Conservation (phyloP, 2,329 filamentous ascomycete genomes). For the Cryphonectria nitschkei region DNA sequence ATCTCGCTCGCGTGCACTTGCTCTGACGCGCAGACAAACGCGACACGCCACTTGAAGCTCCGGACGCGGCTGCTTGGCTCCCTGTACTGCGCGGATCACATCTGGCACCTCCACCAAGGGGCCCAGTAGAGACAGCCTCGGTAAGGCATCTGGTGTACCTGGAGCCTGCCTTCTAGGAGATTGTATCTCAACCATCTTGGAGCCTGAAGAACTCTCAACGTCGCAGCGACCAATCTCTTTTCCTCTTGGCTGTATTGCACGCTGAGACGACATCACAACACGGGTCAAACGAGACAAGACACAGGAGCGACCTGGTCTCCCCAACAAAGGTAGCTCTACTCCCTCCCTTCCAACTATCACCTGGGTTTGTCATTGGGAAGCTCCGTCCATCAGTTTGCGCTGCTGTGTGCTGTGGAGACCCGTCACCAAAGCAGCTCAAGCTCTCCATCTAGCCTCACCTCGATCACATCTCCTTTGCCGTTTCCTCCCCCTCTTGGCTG, state of each 20-base stretch:
- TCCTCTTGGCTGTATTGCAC: background rate
- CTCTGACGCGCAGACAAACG: conserved; percentile 11
- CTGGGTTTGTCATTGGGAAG: background rate
- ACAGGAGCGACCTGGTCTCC: background rate
- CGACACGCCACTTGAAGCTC: conserved; percentile 10
- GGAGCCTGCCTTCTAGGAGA: background rate
- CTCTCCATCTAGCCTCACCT: conserved; percentile 9
- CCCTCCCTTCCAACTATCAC: background rate
- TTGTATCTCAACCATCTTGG: background rate
- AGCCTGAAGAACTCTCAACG: background rate
- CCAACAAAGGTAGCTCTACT: conserved; percentile 12
- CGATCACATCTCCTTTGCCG: background rate
- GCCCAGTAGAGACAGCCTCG: background rate
- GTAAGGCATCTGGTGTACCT: background rate
- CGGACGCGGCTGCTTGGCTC: background rate
- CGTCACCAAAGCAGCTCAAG: conserved; percentile 2
- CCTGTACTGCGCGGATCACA: background rate
- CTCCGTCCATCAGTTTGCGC: background rate
- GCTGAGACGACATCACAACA: background rate
- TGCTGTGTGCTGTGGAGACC: background rate
- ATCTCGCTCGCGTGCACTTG: conserved; percentile 11
- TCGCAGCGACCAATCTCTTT: background rate
- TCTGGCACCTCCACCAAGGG: background rate
- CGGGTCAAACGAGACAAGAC: background rate
- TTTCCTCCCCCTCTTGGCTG: background rate